Percentiles rank a stretch among this genome's conserved stretches.
Conservation (phyloP, 495 filamentous ascomycete species). For the Tuber microsphaerosporum region DNA sequence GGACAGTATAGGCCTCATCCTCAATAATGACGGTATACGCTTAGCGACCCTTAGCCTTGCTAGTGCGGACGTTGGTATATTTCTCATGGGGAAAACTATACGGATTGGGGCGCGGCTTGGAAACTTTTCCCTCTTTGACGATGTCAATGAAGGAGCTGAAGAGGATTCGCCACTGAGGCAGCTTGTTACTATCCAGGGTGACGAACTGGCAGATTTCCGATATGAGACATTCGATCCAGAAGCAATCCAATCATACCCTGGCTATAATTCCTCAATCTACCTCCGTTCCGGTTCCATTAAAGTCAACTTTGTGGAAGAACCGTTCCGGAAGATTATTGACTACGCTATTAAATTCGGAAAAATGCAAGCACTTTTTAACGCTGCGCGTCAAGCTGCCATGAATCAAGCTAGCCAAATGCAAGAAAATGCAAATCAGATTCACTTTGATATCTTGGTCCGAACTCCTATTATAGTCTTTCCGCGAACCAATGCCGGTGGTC, state of each 20-base stretch:
- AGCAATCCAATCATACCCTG: constrained; percentile 63
- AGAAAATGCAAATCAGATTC: constrained; percentile 77
- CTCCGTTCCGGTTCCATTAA: constrained; percentile 88
- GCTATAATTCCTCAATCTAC: constrained; percentile 88
- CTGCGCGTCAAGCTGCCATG: constrained; percentile 87
- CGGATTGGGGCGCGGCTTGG: constrained; percentile 78
- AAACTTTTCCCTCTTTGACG: constrained; percentile 79
- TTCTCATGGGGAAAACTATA: constrained; percentile 76
- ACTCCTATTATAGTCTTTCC: constrained; percentile 96
- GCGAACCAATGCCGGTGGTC: constrained; percentile 51
- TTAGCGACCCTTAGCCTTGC: constrained; percentile 87
- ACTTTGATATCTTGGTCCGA: constrained; percentile 86
- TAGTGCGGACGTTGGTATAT: constrained; percentile 82
- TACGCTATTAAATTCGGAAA: constrained; percentile 97
- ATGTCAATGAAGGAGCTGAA: constrained; percentile 84
- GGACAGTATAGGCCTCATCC: constrained; percentile 83
- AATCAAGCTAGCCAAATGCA: constrained; percentile 89
- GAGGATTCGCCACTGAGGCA: constrained; percentile 74
- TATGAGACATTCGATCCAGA: constrained; percentile 89
- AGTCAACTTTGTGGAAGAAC: constrained; percentile 91
- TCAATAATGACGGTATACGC: constrained; percentile 97
- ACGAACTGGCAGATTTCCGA: constrained; percentile 94
- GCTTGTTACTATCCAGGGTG: constrained; percentile 84
- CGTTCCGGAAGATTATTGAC: constrained; percentile 95
- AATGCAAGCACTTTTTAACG: constrained; percentile 99